A percentile compares a stretch with the other conserved stretches of the same genome.
Evolutionary conservation across 331 rosid genomes (phyloP).

Genomic region (Telfairia occidentalis): DNA sequence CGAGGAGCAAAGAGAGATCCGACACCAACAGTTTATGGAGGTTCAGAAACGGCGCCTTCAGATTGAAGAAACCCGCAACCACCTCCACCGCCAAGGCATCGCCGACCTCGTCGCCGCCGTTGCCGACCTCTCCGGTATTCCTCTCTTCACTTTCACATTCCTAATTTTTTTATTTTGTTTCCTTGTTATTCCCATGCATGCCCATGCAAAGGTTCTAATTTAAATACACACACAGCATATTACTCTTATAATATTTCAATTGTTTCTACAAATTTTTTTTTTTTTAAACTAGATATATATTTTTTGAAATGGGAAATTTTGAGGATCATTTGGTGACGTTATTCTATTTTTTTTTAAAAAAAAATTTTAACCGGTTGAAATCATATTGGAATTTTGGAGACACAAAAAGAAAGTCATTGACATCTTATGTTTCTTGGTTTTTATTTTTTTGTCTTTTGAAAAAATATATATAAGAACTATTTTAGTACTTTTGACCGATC

Average conservation of each 20-base stretch:
- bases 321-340: neutral
- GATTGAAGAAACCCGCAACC: conserved; percentile 37
- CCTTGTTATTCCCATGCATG: neutral
- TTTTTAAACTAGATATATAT: neutral
- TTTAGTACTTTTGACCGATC: neutral
- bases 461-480: neutral
- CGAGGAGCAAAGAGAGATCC: conserved; percentile 43
- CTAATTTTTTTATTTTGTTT: no score
- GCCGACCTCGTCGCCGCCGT: conserved; percentile 37
- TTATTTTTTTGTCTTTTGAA: no score
- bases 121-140: conserved; percentile 37
- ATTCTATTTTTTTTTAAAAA: neutral
- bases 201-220: neutral
- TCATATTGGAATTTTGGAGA: neutral
- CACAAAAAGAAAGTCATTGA: neutral
- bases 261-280: neutral
- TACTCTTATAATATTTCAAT: neutral
- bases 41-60: conserved; percentile 31
- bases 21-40: conserved; percentile 45
- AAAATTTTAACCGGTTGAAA: no score
- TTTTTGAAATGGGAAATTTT: neutral
- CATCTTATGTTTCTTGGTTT: neutral
- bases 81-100: conserved; percentile 42
- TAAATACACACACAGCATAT: neutral
- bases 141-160: no score